Evolutionary conservation across 179 eudicot genomes (phyloP), one percentile per base, ranked within the genome.

Genomic region (Beta corolliflora): DNA sequence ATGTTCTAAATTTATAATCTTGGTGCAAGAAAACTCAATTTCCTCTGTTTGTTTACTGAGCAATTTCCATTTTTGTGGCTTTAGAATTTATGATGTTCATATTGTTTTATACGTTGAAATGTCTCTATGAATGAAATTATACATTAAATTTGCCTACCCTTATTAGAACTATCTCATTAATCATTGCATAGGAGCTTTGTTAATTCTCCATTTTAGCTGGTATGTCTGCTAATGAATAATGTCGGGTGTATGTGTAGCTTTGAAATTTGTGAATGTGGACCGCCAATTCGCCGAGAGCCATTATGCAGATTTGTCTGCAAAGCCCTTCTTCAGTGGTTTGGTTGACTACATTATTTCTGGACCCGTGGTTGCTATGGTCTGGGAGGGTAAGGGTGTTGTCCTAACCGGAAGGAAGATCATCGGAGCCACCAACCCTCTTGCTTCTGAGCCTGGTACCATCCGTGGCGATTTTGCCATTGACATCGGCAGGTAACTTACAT

Each of bases 321-420:
- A 96, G 84, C 97, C 99, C 45, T 96, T 96, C 87, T 96, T 96
- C 90, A 85, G 84, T 48, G 94, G 94, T 0, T 92, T 94, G 76
- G 97, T 94, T 14, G 98, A 96, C 76, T 96, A 96, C 89, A 96
- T 94, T 45, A 77, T 94, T 65, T 94, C 99, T 73, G 99, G 98
- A 8, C 97, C 99, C 0, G 99, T 96, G 76, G 94, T 91, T 71
- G 99, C 98, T 23, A 96, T 96, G 99, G 97, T 96, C 52, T 96
- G 99, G 99, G 98, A 96, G 82, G 99, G 99, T 21, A 94, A 96
- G 88, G 85, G 86, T 80, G 99, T 94, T n/a, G 97, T 96, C 11
- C 29, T 83, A 18, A 93, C 97, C 0, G 99, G 99, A 0, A 91
- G 99, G 79, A 96, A 91, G 91, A 90, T 96, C 70, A 96, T 94